phyloP scores from a whole-genome alignment of 805 yeast genomes.

The Saturnispora serradocipensis region DNA sequence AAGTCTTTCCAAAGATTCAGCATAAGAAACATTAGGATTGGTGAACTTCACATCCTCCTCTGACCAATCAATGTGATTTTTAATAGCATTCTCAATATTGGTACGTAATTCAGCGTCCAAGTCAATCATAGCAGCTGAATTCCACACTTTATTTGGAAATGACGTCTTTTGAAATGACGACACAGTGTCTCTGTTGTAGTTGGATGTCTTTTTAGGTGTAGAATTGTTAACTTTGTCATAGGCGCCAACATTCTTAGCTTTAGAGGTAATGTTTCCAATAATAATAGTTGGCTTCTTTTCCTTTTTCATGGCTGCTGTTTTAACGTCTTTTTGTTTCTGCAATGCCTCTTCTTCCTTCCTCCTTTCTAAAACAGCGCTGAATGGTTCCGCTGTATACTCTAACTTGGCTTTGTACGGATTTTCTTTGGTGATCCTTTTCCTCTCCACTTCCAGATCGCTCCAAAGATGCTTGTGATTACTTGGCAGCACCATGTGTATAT shows the following conservation, averaged over 20 bases:
- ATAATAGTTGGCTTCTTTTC: slow-evolving; percentile 38
- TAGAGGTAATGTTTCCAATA: slow-evolving; percentile 17
- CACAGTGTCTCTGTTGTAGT: slow-evolving; percentile 4
- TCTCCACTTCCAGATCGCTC: slow-evolving; percentile 56
- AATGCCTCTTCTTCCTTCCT: slow-evolving; percentile 35
- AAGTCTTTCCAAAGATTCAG: slow-evolving; percentile 25
- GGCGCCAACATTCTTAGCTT: neutral
- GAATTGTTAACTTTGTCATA: neutral
- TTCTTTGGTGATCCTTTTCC: slow-evolving; percentile 39
- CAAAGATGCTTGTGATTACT: slow-evolving; percentile 72
- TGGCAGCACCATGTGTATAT: slow-evolving; percentile 81
- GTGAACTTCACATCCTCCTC: slow-evolving; percentile 17
- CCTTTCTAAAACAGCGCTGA: slow-evolving; percentile 53
- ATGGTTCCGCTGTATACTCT: slow-evolving; percentile 67
- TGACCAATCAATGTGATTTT: slow-evolving; percentile 49
- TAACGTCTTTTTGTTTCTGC: slow-evolving; percentile 39
- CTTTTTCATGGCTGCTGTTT: slow-evolving; percentile 42
- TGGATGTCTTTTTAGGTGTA: neutral
- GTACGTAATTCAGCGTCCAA: slow-evolving; percentile 56
- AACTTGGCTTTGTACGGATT: slow-evolving; percentile 40
- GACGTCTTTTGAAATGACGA: slow-evolving; percentile 10
- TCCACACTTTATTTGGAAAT: slow-evolving; percentile 58
- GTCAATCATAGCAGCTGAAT: slow-evolving; percentile 56
- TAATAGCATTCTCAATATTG: slow-evolving; percentile 52
- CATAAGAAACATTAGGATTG: slow-evolving; percentile 9